Base-by-base conservation (phyloP, 441 rosid species). In the Erodium texanum region DNA sequence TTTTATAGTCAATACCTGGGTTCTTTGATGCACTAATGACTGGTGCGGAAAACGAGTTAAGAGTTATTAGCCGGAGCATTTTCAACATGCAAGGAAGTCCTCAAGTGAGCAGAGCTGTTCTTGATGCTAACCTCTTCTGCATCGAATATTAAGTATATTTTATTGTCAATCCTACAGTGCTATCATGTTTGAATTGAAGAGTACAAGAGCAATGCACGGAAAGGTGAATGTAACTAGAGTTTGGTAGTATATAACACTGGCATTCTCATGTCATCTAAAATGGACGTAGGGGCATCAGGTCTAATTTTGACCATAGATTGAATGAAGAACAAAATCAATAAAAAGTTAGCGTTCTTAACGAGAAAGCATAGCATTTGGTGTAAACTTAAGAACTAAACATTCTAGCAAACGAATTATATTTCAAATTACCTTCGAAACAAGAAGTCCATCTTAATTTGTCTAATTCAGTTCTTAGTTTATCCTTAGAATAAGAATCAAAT, bases 61-160 rank as follows among this genome's bases (percentile, higher is more conserved):
- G 4, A 27, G 61, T 75, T 72, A 15, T 10, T 63, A 67, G 48
- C 45, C 29, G 68, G 41, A 9, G 48, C 65, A 74, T 64, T 75
- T 73, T 68, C 64, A 67, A 64, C 23, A 15, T 75, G 79, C 72
- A 78, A 70, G 2, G 71, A 70, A 59, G 77, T 77, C 65, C 66
- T 80, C 66, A 62, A 67, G 22, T 67, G 73, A 67, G 73, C 62
- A 68, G 50, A 41, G 34, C 36, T 61, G 58, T 65, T 73, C 67
- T 67, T 70, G 43, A 23, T 18, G 14, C 2, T 58, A 56, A 71
- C 73, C 36, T 70, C 68, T 74, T 77, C 94, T 82, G 81, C 77
- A 78, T 11, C 62, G 61, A 66, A 70, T 24, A 70, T 59, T 63
- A 8, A 59, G 54, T 27, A 61, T 7, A 29, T 52, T 27, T 56